phyloP scores from a whole-genome alignment of 2,329 filamentous ascomycete species.

The Epicoccum sorghinum region DNA sequence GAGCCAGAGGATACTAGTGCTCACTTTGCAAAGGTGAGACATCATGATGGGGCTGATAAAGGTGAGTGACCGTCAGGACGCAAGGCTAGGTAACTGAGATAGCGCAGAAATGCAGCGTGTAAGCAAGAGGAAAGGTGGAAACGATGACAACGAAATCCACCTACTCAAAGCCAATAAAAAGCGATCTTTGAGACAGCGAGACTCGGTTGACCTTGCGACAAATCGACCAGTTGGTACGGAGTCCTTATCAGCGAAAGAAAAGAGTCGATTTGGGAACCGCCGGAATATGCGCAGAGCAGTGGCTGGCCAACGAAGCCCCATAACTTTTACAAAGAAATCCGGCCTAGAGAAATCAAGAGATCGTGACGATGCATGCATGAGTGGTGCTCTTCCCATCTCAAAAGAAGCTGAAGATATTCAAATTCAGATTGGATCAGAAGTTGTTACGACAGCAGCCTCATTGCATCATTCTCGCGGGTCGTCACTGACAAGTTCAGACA shows the following conservation, averaged over 20 bases:
- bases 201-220: constrained; percentile 44
- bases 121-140: constrained; percentile 10
- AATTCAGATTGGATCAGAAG: constrained; percentile 47
- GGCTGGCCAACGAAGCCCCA: constrained; percentile 1
- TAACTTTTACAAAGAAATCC: background rate
- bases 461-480: constrained; percentile 13
- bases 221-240: constrained; percentile 39
- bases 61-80: background rate
- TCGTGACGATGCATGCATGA: constrained; percentile 15
- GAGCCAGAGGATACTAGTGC: too few relatives aligned
- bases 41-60: background rate
- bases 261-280: constrained; percentile 41
- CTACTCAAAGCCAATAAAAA: constrained; percentile 37
- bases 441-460: constrained; percentile 34
- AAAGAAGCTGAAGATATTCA: constrained; percentile 32
- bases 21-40: background rate
- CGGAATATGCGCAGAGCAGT: constrained; percentile 25
- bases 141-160: constrained; percentile 21
- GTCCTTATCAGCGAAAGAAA: constrained; percentile 34
- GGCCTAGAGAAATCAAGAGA: constrained; percentile 1
- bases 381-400: constrained; percentile 18
- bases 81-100: background rate
- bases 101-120: background rate
- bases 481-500: constrained; percentile 36
- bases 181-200: constrained; percentile 36